phyloP scores from a whole-genome alignment of 305 asterid species.

The Fraxinus sp. region DNA sequence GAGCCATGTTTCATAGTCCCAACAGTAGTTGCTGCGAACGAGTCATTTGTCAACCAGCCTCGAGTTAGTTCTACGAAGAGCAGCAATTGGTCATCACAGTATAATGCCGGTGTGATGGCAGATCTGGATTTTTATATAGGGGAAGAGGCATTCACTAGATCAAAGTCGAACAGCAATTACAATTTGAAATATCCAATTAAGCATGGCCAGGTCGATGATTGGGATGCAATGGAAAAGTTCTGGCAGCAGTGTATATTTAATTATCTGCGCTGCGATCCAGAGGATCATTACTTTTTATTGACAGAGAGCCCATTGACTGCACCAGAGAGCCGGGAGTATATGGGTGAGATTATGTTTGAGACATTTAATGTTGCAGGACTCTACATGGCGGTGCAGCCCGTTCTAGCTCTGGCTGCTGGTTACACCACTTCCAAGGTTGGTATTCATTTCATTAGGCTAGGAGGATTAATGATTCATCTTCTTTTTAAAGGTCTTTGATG shows the following conservation, averaged over 20 bases:
- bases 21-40: slow-evolving; percentile 74
- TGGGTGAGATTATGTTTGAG: slow-evolving; percentile 96
- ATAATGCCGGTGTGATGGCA: slow-evolving; percentile 92
- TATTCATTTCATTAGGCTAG: slow-evolving; percentile 13
- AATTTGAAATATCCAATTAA: slow-evolving; percentile 74
- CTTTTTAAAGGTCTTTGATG: background rate
- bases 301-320: slow-evolving; percentile 92
- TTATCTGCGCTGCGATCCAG: slow-evolving; percentile 87
- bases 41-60: slow-evolving; percentile 69
- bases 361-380: slow-evolving; percentile 89
- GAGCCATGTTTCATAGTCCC: slow-evolving; percentile 84
- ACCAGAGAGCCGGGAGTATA: slow-evolving; percentile 87
- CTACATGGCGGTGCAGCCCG: slow-evolving; percentile 91
- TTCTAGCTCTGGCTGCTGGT: slow-evolving; percentile 97
- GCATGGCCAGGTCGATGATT: slow-evolving; percentile 85
- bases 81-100: slow-evolving; percentile 74
- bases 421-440: slow-evolving; percentile 90
- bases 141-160: slow-evolving; percentile 78
- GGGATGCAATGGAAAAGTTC: slow-evolving; percentile 96
- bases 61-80: slow-evolving; percentile 53
- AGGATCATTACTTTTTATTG: slow-evolving; percentile 87
- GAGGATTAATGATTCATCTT: background rate
- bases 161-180: slow-evolving; percentile 57
- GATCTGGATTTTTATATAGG: slow-evolving; percentile 91
- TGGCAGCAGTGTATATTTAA: slow-evolving; percentile 93